Percentiles rank a stretch among this genome's conserved stretches.
These are phyloP conservation scores for Chlorella sp. DNA, from an alignment of 139 green algal species.

Conservation along the genomic window DNA sequence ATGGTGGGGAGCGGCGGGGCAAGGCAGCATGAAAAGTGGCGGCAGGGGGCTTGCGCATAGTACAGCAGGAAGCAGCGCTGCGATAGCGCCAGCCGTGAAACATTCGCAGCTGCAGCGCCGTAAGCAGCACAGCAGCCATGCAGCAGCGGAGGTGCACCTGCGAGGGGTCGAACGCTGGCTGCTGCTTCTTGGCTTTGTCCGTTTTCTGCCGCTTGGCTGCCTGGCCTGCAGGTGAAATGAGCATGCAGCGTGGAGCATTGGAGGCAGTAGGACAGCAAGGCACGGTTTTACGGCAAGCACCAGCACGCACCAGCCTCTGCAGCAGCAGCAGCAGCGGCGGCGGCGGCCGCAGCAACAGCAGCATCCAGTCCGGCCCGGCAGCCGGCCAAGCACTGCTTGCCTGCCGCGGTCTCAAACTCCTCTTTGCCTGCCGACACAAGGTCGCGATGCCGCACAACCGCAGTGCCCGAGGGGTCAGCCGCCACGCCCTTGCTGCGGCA, in stretches of 20 bases:
- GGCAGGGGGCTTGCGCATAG: too few species aligned
- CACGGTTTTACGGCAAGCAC: too few species aligned
- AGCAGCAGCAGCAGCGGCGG: too few species aligned
- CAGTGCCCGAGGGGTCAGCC: background rate
- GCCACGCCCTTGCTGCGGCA: conserved; percentile 19
- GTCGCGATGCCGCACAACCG: conserved; percentile 1
- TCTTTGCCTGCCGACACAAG: background rate
- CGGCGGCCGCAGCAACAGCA: too few species aligned
- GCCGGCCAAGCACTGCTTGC: too few species aligned
- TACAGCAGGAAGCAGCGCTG: too few species aligned
- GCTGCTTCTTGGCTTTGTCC: conserved; percentile 31
- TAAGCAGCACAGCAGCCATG: background rate
- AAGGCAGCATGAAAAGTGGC: too few species aligned
- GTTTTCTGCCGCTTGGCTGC: conserved; percentile 70
- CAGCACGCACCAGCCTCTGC: background rate
- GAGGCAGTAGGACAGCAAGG: too few species aligned
- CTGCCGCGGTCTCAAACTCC: too few species aligned
- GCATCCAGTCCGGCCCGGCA: too few species aligned
- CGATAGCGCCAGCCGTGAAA: too few species aligned
- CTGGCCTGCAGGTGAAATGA: background rate
- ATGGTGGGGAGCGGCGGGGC: background rate
- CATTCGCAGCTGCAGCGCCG: background rate
- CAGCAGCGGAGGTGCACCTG: background rate
- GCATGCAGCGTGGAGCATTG: background rate
- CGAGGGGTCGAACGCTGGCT: background rate